Base-by-base conservation (phyloP, 164 flowering plant genomes). In the Akebia trifoliata region DNA sequence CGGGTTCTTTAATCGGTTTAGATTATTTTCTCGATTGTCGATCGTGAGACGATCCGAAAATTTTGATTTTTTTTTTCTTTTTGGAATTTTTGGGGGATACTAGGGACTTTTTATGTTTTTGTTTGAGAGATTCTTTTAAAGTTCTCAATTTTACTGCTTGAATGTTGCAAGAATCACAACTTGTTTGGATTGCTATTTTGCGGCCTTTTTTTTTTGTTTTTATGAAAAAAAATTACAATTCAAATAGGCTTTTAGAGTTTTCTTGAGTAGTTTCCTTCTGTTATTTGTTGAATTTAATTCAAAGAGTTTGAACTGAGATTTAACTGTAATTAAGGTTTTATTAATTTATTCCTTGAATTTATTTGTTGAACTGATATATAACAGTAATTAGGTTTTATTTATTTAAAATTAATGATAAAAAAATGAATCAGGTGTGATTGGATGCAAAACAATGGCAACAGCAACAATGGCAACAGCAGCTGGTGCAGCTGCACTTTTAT, bases 401-500 rank as follows among this genome's bases (percentile, higher is more conserved):
- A 34, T 46, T 44, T 47, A 10, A 62, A 65, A 69, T 35, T 28
- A 29, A 56, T 47, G 35, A 46, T 49, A n/a, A n/a, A n/a, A n/a
- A n/a, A n/a, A n/a, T n/a, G 12, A 22, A 20, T 44, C 2, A 22
- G 48, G 47, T 32, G 9, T 56, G 28, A 7, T 38, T 57, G 61
- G n/a, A 56, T 37, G 58, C 29, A 65, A 50, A 50, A 20, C 73
- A 48, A 93, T 93, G 97, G 98, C 97, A 18, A 93, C 98, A 9
- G 98, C 91, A 46, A 87, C 94, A 25, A 90, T 93, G 97, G 97
- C 97, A 14, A 89, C 98, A 8, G 97, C 97, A 48, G 97, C 95
- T 15, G 97, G 98, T 57, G 98, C 96, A 31, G 98, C 98, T 68
- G 98, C 98, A n/a, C 81, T 93, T 52, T 75, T 93, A 63, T 90